Evolutionary conservation across 2,329 filamentous ascomycete genomes (phyloP), one percentile per base, ranked within the genome.

Genomic region (Cadophora luteo-olivacea): DNA sequence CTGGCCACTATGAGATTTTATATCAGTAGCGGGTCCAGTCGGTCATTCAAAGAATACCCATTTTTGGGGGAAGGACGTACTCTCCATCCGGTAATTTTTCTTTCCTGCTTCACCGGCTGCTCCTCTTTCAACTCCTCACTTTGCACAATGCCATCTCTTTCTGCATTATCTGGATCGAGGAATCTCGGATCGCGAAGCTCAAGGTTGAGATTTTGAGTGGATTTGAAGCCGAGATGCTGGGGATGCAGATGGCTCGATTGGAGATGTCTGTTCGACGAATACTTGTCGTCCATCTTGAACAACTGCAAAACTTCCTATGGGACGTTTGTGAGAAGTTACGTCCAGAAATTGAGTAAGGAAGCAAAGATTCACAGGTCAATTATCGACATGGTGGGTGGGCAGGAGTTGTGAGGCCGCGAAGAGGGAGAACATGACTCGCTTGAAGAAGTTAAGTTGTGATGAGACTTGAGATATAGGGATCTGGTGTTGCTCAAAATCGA

Each of bases 181-280:
- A 14, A 41, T 60, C 55, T 60, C n/a, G 55, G 55, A 41, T 60
- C 55, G 7, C 55, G 36, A 16, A 60, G 55, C 12, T 60, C 55
- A 4, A 60, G 55, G 4, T 60, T 45, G 2, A 60, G 33, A 9
- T 60, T 41, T 19, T 41, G 19, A 6, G 33, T 60, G 2, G 55
- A 45, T 45, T 14, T n/a, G 55, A 60, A 60, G 22, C 33, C n/a
- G 36, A 60, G 2, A 1, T 60, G 55, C 16, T 25, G 19, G 11
- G 55, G 33, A 12, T 60, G 33, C 24, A 38, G 32, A 22, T 36
- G 25, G 45, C 9, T n/a, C 22, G 12, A 16, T 48, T 48, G 45
- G 45, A 48, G 45, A 19, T n/a, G 22, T 4, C 22, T 55, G 52
- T 32, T 55, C 8, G 52, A 4, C 12, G 25, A 19, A 14, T 54